Evolutionary conservation across 345 rosid species (phyloP).

Genomic region (Acer campestre): DNA sequence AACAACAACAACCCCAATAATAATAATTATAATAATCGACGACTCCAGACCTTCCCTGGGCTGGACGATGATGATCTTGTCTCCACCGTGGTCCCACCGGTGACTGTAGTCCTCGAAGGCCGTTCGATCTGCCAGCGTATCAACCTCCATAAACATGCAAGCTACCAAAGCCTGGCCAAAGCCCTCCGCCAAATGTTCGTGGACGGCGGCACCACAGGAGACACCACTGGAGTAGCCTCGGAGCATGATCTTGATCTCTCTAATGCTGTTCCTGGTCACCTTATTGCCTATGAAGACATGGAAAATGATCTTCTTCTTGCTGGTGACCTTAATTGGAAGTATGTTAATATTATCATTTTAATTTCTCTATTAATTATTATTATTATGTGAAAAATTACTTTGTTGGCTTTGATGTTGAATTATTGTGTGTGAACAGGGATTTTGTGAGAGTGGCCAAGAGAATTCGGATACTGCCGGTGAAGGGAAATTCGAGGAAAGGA

Average conservation of each 20-base stretch:
- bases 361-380: neutral
- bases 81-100: slow-evolving; percentile 70
- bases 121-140: slow-evolving; percentile 90
- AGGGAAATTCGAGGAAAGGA: slow-evolving; percentile 54
- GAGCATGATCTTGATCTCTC: slow-evolving; percentile 58
- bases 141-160: slow-evolving; percentile 71
- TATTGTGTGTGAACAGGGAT: slow-evolving; percentile 51
- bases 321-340: slow-evolving; percentile 94
- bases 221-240: neutral
- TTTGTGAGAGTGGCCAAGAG: slow-evolving; percentile 92
- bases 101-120: slow-evolving; percentile 85
- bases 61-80: slow-evolving; percentile 64
- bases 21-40: slow-evolving; percentile 16
- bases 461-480: slow-evolving; percentile 81
- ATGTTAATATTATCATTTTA: slow-evolving; percentile 19
- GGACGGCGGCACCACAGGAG: slow-evolving; percentile 33
- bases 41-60: slow-evolving; percentile 33
- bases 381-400: neutral
- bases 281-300: slow-evolving; percentile 85
- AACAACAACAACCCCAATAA: slow-evolving; percentile 27
- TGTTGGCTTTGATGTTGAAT: neutral
- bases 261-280: slow-evolving; percentile 82
- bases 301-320: slow-evolving; percentile 95
- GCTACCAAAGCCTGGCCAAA: slow-evolving; percentile 80
- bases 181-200: slow-evolving; percentile 86